Conservation (phyloP, 306 rosid species). For the Trichosanthes cucumerina region DNA sequence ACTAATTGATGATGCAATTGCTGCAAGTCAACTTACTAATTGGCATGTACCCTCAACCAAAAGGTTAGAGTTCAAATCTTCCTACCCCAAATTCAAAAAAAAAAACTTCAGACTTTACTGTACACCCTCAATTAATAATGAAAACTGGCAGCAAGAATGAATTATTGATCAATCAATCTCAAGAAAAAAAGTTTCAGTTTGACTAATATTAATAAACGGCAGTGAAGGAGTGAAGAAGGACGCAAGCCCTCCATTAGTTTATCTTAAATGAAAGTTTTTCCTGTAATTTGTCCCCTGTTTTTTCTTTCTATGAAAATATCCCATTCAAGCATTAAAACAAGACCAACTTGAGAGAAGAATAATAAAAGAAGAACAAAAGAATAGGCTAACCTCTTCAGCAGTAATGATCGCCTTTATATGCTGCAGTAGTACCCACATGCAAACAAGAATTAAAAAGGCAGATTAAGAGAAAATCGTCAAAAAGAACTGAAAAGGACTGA, state of each 20-base stretch:
- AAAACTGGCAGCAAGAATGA: background rate
- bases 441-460: constrained; percentile 8
- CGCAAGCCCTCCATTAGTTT: background rate
- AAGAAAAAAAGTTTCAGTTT: background rate
- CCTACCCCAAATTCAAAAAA: too few relatives aligned
- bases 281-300: background rate
- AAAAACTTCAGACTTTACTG: too few relatives aligned
- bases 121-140: background rate
- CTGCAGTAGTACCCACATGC: constrained; percentile 33
- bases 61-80: too few relatives aligned
- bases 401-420: constrained; percentile 96
- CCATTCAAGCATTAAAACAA: background rate
- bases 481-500: background rate
- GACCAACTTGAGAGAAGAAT: background rate
- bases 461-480: background rate
- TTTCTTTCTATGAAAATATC: background rate
- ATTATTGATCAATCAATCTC: background rate
- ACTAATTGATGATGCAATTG: background rate
- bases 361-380: constrained; percentile 7
- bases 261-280: background rate
- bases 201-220: background rate
- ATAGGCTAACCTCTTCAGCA: constrained; percentile 71
- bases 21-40: background rate
- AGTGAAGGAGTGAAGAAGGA: background rate
- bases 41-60: too few relatives aligned